Conservation (phyloP, 2,329 filamentous ascomycete genomes). For the Calonectria pauciramosa region DNA sequence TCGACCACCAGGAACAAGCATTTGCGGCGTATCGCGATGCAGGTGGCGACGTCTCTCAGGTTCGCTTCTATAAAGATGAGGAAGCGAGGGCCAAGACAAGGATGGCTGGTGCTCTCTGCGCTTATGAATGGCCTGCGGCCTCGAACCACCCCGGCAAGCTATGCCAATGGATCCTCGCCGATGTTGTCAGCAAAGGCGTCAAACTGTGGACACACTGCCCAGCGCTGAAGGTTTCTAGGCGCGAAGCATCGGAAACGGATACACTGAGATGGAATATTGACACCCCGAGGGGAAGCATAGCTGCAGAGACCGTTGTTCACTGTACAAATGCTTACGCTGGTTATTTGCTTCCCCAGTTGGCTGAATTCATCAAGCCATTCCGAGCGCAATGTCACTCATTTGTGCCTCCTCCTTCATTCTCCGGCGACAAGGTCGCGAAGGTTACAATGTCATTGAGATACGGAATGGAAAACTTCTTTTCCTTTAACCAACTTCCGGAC, state of each 20-base stretch:
- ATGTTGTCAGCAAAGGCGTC: slow-evolving; percentile 53
- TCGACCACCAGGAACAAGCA: slow-evolving; percentile 53
- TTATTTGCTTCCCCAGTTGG: slow-evolving; percentile 16
- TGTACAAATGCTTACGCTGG: slow-evolving; percentile 22
- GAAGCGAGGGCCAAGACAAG: slow-evolving; percentile 48
- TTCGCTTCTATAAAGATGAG: slow-evolving; percentile 9
- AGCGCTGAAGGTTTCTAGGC: not conserved
- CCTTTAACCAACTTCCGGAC: slow-evolving; percentile 55
- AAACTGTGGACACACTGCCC: slow-evolving; percentile 47
- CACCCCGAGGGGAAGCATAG: slow-evolving; percentile 1
- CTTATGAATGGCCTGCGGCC: slow-evolving; percentile 65
- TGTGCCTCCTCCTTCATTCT: slow-evolving; percentile 52
- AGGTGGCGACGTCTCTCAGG: slow-evolving; percentile 15
- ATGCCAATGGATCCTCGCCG: slow-evolving; percentile 60
- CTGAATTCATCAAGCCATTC: not conserved
- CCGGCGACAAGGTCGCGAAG: slow-evolving; percentile 48
- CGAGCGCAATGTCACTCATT: not conserved
- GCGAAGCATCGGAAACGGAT: not conserved
- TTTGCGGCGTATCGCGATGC: slow-evolving; percentile 29
- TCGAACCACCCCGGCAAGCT: slow-evolving; percentile 64
- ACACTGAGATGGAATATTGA: not conserved
- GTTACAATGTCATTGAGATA: slow-evolving; percentile 62
- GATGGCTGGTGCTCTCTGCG: slow-evolving; percentile 54
- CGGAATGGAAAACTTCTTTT: slow-evolving; percentile 62
- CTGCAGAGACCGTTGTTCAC: slow-evolving; percentile 24